Evolutionary conservation across 2,329 filamentous ascomycete genomes (phyloP), one percentile per base, ranked within the genome.

Genomic region (Pseudopyrenochaeta lycopersici): DNA sequence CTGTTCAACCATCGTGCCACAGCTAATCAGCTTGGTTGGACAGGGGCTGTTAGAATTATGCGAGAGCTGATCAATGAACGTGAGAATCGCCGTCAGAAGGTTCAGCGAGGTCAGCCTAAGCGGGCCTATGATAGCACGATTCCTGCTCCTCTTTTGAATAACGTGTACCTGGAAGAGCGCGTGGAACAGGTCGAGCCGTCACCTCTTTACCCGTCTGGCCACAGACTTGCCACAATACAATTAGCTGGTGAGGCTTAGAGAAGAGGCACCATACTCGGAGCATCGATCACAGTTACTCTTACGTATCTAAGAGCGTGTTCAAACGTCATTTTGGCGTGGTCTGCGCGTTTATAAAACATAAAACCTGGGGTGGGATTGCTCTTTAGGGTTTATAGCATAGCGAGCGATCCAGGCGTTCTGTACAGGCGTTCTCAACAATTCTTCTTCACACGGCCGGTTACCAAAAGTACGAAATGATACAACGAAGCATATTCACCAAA

Each of bases 1-100:
- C 75, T 91, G 1, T 79, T 92, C 30, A 88, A 90, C 63, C 85
- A 86, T 45, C 80, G 79, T 11, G 80, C 80, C 21, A 80, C 87
- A 7, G 84, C 83, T 36, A 74, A 68, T 15, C 75, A 75, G 30
- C 63, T 81, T 15, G 77, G 78, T 12, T 71, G 67, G 58, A 63
- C 71, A 18, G 76, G 72, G 2, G 70, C 77, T n/a, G 69, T 64
- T 4, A 74, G 71, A 33, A 67, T 79, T 46, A 75, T 80, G 71
- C 76, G 72, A 14, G 70, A 75, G 31, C 75, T 80, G 7, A 63
- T 81, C 18, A 71, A 68, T 6, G 79, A 81, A 66, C 78, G 79
- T 42, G 79, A 81, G 56, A 62, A 39, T 14, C 69, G 75, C 11
- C 74, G 76, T 52, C 73, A 66, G 31, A 78, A 72, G 32, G 64